A percentile compares a stretch with the other conserved stretches of the same genome.
Evolutionary conservation across 2,329 filamentous ascomycete genomes (phyloP).

Genomic region (Alternaria ventricosa): DNA sequence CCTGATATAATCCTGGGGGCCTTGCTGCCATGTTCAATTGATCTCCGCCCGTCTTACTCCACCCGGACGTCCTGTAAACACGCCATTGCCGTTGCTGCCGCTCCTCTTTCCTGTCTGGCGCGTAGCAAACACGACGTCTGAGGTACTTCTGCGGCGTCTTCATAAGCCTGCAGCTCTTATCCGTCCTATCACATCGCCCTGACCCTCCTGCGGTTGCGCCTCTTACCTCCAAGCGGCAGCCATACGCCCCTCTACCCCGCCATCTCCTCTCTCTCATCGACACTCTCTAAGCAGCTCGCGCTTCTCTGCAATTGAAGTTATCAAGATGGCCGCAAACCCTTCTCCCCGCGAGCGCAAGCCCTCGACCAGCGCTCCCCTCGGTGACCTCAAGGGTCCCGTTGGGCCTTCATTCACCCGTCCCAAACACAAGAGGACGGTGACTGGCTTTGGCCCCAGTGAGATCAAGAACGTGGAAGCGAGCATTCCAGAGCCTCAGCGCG

Average conservation of each 20-base stretch:
- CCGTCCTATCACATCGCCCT: not conserved
- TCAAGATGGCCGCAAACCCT: conserved; percentile 41
- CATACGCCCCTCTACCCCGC: conserved; percentile 32
- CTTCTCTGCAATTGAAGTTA: conserved; percentile 37
- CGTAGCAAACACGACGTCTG: not conserved
- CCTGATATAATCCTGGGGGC: conserved; percentile 7
- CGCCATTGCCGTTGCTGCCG: conserved; percentile 5
- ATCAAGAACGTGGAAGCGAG: conserved; percentile 92
- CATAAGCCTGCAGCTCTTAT: conserved; percentile 6
- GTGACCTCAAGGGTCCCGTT: conserved; percentile 84
- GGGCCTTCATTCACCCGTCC: conserved; percentile 88
- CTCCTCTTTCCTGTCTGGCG: not conserved
- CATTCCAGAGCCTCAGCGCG: conserved; percentile 88
- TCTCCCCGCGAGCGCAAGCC: conserved; percentile 76
- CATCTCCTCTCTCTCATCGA: conserved; percentile 31
- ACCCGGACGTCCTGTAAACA: not conserved
- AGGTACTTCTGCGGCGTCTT: conserved; percentile 3
- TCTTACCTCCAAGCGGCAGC: conserved; percentile 6
- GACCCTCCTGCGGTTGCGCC: conserved; percentile 6
- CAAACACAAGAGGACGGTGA: conserved; percentile 97
- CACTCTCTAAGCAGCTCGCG: conserved; percentile 31
- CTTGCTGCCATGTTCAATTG: not conserved
- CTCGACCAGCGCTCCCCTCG: conserved; percentile 81
- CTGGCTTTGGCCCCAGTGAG: conserved; percentile 86
- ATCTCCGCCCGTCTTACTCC: not conserved